phyloP scores from a whole-genome alignment of 768 basidiomycete species.

The Panus rudis region DNA sequence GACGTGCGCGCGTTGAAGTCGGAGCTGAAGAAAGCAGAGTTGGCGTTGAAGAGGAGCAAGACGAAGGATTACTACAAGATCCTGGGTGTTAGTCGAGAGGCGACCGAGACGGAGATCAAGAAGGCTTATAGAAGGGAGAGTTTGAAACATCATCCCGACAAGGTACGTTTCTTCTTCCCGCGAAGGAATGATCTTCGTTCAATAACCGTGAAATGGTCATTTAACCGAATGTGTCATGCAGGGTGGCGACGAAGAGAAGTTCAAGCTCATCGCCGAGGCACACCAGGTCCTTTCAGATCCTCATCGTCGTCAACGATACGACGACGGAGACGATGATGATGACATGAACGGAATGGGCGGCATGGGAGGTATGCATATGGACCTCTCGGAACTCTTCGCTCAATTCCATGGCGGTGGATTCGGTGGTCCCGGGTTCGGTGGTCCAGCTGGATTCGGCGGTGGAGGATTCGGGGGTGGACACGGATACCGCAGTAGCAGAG shows the following conservation, averaged over 20 bases:
- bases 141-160: conserved; percentile 80
- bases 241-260: conserved; percentile 95
- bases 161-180: conserved; percentile 43
- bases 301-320: conserved; percentile 64
- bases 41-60: conserved; percentile 78
- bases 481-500: too few species aligned
- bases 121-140: conserved; percentile 88
- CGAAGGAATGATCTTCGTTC: too few species aligned
- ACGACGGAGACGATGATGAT: conserved; percentile 78
- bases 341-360: conserved; percentile 34
- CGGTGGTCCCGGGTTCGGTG: conserved; percentile 20
- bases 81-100: conserved; percentile 52
- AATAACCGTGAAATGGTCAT: background rate
- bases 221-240: conserved; percentile 20
- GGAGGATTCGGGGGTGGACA: conserved; percentile 14
- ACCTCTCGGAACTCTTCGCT: conserved; percentile 58
- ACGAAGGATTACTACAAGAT: conserved; percentile 89
- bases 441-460: conserved; percentile 19
- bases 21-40: conserved; percentile 79
- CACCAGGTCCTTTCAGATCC: conserved; percentile 79
- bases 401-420: conserved; percentile 45
- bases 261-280: conserved; percentile 85
- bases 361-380: conserved; percentile 31
- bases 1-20: conserved; percentile 55
- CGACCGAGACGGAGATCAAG: conserved; percentile 70